Evolutionary conservation across 192 early-diverging fungal species (phyloP), one percentile per base, ranked within the genome.

Genomic region (Mortierella hygrophila): DNA sequence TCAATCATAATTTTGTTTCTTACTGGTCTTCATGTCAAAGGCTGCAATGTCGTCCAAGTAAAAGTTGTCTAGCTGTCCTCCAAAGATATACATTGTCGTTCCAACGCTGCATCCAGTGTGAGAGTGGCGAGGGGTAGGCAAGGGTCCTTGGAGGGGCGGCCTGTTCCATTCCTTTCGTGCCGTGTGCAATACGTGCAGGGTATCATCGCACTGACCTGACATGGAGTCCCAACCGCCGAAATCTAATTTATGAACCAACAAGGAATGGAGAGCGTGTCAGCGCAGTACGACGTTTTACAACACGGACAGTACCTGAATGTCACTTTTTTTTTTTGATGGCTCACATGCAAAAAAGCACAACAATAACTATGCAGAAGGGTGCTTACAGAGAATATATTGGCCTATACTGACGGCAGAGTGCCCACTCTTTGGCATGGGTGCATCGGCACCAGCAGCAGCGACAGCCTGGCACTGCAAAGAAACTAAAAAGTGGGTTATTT

Each of bases 1-100:
- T 3, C 3, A 52, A 52, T 18, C 3, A 21, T 16, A 18, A 20
- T 55, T 13, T 60, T 26, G 21, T 60, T n/a, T 1, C 84, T 47
- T 86, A 86, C 84, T 88, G 49, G 89, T 75, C 29, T 78, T 91
- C 60, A 89, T 83, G 72, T 93, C 90, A 80, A 93, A 90, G 35
- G 83, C 77, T 13, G 78, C 76, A 20, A 93, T 77, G 23, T 93
- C 92, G 63, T 90, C 87, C 2, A 91, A 76, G 41, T 90, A 90
- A 41, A 77, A 80, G 68, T 74, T 70, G 46, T 88, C 81, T 57
- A 74, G 38, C 38, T 82, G 81, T 21, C 87, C 87, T 35, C 87
- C 87, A 77, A 88, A 88, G 38, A 88, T 82, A 70, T 82, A 88
- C 87, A 88, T 88, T 20, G 77, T 85, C 9, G 81, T 88, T 7